Base-by-base conservation (phyloP, 1,139 yeast species). In the Zygosaccharomyces pseudobailii region DNA sequence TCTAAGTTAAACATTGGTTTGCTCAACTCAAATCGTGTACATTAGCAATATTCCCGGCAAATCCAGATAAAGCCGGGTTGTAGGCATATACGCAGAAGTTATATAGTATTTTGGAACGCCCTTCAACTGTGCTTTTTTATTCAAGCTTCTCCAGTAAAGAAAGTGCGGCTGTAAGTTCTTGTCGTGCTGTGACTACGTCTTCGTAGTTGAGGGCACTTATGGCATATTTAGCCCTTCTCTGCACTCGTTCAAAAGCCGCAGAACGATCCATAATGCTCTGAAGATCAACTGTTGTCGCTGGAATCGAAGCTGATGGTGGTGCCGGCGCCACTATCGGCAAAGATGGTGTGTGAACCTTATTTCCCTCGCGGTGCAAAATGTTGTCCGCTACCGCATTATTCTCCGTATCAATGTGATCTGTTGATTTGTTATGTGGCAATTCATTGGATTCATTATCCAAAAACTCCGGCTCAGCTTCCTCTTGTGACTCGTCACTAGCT, bases 201-300 rank as follows among this genome's bases (percentile, higher is more conserved):
- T 92, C 97, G 65, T 89, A 92, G 63, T 89, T 90, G 57, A 92
- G 75, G 0, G 98, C 98, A 42, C 96, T 87, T 7, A 90, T 84
- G 3, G 97, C 97, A 66, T 83, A 92, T 65, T 84, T 87, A 43
- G 97, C 92, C 55, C 81, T 86, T 61, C 86, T 88, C 62, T 90
- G 97, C 0, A 89, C 86, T 55, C 75, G 71, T n/a, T 59, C 62
- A 13, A 65, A 57, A 36, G 55, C 52, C 8, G 43, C 50, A 3
- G 63, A 53, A 19, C 55, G 51, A 34, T 62, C 59, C 63, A 65
- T 58, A 51, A 65, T 61, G 1, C 48, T 42, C 19, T 49, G 36
- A 6, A 62, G 43, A 21, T 55, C 56, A 9, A 48, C 25, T 20
- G 28, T 8, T 5, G 13, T 30, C 23, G 49, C 46, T 17, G 37